Percentiles rank a stretch among this genome's conserved stretches.
Evolutionary conservation across 1,139 yeast species (phyloP).

Genomic region (Yamadazyma membranifaciens): DNA sequence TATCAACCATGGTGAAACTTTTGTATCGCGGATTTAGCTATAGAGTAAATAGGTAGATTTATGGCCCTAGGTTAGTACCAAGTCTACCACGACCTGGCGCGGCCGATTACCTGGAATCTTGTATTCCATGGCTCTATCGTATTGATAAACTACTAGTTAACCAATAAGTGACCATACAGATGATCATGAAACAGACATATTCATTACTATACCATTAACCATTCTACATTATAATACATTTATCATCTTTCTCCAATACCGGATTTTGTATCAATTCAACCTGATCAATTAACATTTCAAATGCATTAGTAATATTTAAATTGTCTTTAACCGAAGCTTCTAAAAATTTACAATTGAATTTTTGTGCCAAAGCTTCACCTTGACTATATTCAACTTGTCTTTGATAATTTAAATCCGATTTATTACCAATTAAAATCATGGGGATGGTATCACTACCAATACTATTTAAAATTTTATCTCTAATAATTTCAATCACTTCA

Average conservation of each 20-base stretch:
- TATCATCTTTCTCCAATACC: constrained; percentile 32
- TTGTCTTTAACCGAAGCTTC: constrained; percentile 85
- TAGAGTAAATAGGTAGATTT: no score
- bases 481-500: constrained; percentile 71
- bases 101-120: no score
- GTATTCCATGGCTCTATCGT: no score
- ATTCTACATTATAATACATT: constrained; percentile 26
- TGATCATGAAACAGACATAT: no score
- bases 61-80: no score
- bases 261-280: constrained; percentile 66
- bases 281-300: constrained; percentile 65
- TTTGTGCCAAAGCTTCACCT: constrained; percentile 62
- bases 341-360: constrained; percentile 63
- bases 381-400: constrained; percentile 66
- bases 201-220: not conserved
- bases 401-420: constrained; percentile 65
- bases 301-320: constrained; percentile 63
- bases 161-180: not conserved
- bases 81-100: no score
- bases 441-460: constrained; percentile 75
- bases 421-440: constrained; percentile 81
- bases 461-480: constrained; percentile 81
- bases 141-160: no score
- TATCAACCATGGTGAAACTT: no score
- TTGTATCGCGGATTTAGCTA: no score